Evolutionary conservation across 164 flowering plant species (phyloP).

Genomic region (Magnolia sinica): DNA sequence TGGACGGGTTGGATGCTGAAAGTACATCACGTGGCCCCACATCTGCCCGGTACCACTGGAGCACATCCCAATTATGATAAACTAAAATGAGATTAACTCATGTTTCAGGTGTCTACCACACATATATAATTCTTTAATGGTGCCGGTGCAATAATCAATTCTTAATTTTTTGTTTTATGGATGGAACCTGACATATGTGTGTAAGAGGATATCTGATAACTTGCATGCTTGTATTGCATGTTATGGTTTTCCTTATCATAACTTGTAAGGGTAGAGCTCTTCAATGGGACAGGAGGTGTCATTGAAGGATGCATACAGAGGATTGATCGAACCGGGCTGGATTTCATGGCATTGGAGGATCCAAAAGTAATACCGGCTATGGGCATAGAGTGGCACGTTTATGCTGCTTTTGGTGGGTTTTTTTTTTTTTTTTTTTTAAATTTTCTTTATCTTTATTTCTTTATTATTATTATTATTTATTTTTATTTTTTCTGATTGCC

Average conservation of each 20-base stretch:
- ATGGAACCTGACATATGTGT: neutral
- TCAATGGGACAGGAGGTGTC: constrained; percentile 86
- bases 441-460: constrained; percentile 5
- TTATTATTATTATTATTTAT: neutral
- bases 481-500: neutral
- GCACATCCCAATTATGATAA: no score
- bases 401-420: constrained; percentile 80
- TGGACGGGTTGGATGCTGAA: no score
- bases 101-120: no score
- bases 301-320: constrained; percentile 64
- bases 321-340: constrained; percentile 59
- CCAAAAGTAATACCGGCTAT: constrained; percentile 43
- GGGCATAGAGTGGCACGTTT: constrained; percentile 76
- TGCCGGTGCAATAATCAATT: no score
- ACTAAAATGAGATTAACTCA: no score
- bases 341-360: constrained; percentile 68
- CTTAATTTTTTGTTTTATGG: neutral
- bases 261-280: constrained; percentile 85
- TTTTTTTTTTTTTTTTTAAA: neutral
- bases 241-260: constrained; percentile 13
- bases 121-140: no score
- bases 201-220: neutral
- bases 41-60: no score
- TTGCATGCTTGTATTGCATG: constrained; percentile 10
- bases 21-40: no score